Conservation (phyloP, 2,329 filamentous ascomycete genomes). For the Penicillium sp. region DNA sequence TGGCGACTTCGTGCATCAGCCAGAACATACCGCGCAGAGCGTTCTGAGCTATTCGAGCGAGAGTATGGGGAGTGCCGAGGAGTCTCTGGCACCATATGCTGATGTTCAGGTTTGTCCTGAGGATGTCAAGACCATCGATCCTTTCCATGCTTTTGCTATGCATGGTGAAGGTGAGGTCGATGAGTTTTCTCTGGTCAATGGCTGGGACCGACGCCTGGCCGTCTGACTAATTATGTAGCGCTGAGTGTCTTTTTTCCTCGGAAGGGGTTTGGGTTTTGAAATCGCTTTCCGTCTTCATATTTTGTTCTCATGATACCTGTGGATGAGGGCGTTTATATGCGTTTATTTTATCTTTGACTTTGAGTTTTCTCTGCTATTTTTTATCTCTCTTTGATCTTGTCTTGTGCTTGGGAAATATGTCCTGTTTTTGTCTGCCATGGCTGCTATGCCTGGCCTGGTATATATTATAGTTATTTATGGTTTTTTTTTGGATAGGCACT, state of each 20-base stretch:
- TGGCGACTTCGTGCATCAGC: slow-evolving; percentile 33
- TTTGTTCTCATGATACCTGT: slow-evolving; percentile 6
- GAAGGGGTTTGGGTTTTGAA: background rate
- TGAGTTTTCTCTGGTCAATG: slow-evolving; percentile 29
- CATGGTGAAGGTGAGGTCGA: slow-evolving; percentile 32
- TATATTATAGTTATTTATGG: background rate
- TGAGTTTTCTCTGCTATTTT: background rate
- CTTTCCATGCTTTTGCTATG: slow-evolving; percentile 38
- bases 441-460: background rate
- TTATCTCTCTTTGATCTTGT: background rate
- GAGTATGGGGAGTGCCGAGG: slow-evolving; percentile 55
- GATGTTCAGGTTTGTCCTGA: slow-evolving; percentile 25
- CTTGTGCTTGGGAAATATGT: background rate
- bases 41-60: slow-evolving; percentile 60
- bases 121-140: slow-evolving; percentile 30
- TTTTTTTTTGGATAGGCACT: background rate
- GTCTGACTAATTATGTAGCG: slow-evolving; percentile 18
- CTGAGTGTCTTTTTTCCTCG: background rate
- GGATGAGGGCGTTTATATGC: background rate
- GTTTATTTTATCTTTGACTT: background rate
- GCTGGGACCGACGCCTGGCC: slow-evolving; percentile 36
- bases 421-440: background rate
- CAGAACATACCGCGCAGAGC: slow-evolving; percentile 45
- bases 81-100: slow-evolving; percentile 25
- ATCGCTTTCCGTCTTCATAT: background rate